phyloP scores from a whole-genome alignment of 2,329 filamentous ascomycete species.

The Herpotrichia juniperi region DNA sequence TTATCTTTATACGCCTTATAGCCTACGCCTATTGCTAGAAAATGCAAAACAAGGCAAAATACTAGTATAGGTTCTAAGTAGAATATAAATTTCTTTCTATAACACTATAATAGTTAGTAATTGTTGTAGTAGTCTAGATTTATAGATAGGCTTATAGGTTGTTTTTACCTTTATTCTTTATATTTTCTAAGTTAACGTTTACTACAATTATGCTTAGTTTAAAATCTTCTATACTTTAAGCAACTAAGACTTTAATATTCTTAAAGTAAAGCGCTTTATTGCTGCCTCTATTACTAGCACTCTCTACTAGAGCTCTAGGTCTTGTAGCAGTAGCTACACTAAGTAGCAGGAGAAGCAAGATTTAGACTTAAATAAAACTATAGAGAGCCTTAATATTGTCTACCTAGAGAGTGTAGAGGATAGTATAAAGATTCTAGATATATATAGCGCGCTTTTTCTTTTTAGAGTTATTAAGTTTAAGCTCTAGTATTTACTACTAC shows the following conservation, averaged over 20 bases:
- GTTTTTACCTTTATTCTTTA: slow-evolving; percentile 26
- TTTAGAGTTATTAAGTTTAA: slow-evolving; percentile 21
- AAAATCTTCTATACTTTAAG: slow-evolving; percentile 21
- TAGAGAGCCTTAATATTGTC: slow-evolving; percentile 23
- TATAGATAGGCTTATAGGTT: slow-evolving; percentile 17
- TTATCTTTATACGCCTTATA: slow-evolving; percentile 13
- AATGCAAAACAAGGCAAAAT: slow-evolving; percentile 24
- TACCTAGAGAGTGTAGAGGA: slow-evolving; percentile 24
- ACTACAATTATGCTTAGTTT: slow-evolving; percentile 19
- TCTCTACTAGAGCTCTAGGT: slow-evolving; percentile 19
- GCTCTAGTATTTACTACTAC: slow-evolving; percentile 21
- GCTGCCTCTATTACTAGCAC: slow-evolving; percentile 15
- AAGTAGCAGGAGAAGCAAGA: slow-evolving; percentile 27
- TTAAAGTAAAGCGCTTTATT: slow-evolving; percentile 24
- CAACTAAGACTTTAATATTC: slow-evolving; percentile 23
- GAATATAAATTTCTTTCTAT: slow-evolving; percentile 26
- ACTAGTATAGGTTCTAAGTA: slow-evolving; percentile 17
- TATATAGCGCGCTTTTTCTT: slow-evolving; percentile 28
- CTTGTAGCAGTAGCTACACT: slow-evolving; percentile 23
- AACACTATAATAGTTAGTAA: slow-evolving; percentile 13
- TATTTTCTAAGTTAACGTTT: slow-evolving; percentile 24
- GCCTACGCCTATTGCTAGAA: slow-evolving; percentile 18
- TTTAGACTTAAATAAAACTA: slow-evolving; percentile 21
- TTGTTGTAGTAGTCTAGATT: neutral
- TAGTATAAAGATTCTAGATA: slow-evolving; percentile 26